These are phyloP conservation scores for Jimgerdemannia lactiflua DNA, from an alignment of 192 early-diverging fungal genomes.

Conservation along the genomic window DNA sequence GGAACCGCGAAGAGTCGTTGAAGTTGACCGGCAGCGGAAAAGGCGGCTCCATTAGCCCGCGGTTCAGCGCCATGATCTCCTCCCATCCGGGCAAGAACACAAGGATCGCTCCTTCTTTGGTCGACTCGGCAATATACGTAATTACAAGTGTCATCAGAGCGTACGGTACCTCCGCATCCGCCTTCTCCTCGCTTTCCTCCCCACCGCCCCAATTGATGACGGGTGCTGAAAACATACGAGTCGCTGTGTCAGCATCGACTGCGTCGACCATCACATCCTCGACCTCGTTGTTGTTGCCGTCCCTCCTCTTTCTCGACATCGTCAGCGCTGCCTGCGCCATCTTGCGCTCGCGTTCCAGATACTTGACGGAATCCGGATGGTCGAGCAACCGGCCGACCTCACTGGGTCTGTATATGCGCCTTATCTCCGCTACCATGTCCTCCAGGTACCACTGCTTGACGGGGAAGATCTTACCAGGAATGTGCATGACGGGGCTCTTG, in stretches of 20 bases:
- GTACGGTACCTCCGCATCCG: constrained; percentile 38
- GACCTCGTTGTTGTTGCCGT: too few species aligned
- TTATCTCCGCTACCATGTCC: constrained; percentile 65
- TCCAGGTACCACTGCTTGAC: constrained; percentile 61
- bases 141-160: constrained; percentile 36
- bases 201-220: constrained; percentile 5
- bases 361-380: constrained; percentile 32
- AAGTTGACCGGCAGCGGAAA: constrained; percentile 44
- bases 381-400: constrained; percentile 15
- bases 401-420: constrained; percentile 38
- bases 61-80: constrained; percentile 54
- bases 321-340: background rate
- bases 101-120: constrained; percentile 66
- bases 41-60: constrained; percentile 38
- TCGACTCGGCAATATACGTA: constrained; percentile 39
- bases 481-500: constrained; percentile 54
- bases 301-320: too few species aligned
- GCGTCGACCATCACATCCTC: background rate
- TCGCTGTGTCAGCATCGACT: background rate
- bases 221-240: constrained; percentile 39
- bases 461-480: constrained; percentile 59
- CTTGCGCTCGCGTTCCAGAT: constrained; percentile 41
- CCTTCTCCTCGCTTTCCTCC: constrained; percentile 27
- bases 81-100: constrained; percentile 71
- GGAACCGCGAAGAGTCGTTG: constrained; percentile 43